phyloP scores from a whole-genome alignment of 2,329 filamentous ascomycete genomes.

The Aspergillus neoniger region DNA sequence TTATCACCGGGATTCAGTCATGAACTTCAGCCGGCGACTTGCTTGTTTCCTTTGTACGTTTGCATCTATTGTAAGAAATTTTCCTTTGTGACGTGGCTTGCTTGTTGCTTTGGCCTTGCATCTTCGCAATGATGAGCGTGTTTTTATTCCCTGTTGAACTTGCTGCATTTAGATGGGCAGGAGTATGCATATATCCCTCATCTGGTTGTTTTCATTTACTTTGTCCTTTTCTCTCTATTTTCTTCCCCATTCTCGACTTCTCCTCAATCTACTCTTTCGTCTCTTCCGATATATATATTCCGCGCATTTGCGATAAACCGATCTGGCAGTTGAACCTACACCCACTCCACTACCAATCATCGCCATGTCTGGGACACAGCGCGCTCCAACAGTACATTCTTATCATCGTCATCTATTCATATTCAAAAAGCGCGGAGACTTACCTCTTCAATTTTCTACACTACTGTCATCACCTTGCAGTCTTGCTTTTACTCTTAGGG shows the following conservation, averaged over 20 bases:
- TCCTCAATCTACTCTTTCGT: constrained; percentile 12
- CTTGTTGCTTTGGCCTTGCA: constrained; percentile 28
- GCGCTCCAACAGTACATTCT: constrained; percentile 8
- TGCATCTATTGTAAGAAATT: constrained; percentile 23
- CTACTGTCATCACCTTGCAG: not conserved
- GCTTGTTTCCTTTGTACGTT: constrained; percentile 21
- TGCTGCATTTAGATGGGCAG: constrained; percentile 35
- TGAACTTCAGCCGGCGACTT: constrained; percentile 23
- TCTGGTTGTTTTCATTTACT: constrained; percentile 21
- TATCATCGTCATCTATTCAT: not conserved
- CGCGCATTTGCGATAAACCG: constrained; percentile 1
- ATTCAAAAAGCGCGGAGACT: not conserved
- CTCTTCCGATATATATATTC: constrained; percentile 14
- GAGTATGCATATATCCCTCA: constrained; percentile 31
- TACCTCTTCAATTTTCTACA: not conserved
- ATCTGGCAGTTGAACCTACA: not conserved
- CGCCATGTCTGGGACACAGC: not conserved
- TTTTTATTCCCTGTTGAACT: constrained; percentile 19
- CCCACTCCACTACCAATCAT: not conserved
- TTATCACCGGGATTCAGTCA: constrained; percentile 30
- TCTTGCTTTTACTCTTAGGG: not conserved
- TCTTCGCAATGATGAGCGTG: constrained; percentile 30
- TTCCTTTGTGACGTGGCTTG: constrained; percentile 24
- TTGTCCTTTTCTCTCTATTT: constrained; percentile 14
- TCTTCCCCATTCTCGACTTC: too few relatives aligned